phyloP scores from a whole-genome alignment of 306 rosid species.

The Vigna unguiculata region DNA sequence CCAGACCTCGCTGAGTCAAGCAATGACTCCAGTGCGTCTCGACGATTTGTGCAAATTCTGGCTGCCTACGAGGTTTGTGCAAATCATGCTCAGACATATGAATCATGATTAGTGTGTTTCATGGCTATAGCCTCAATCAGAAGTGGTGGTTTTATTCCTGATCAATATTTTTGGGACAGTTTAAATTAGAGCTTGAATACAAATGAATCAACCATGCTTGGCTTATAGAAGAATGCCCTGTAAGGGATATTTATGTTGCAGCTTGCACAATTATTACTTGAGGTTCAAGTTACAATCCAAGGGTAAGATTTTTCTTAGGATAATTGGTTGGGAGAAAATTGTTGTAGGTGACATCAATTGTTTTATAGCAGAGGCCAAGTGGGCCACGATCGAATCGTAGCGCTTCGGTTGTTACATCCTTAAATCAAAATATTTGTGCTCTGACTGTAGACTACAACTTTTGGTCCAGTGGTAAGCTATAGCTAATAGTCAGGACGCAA shows the following conservation, averaged over 20 bases:
- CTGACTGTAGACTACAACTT: too few relatives aligned
- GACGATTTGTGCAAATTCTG: slow-evolving; percentile 83
- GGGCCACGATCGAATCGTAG: too few relatives aligned
- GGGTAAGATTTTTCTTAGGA: too few relatives aligned
- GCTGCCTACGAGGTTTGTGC: slow-evolving; percentile 90
- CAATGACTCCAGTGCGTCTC: slow-evolving; percentile 63
- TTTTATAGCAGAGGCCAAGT: too few relatives aligned
- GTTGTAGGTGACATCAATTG: too few relatives aligned
- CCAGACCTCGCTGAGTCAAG: slow-evolving; percentile 83
- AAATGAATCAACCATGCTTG: slow-evolving; percentile 10
- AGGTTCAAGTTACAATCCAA: too few relatives aligned
- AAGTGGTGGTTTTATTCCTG: neutral
- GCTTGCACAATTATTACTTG: too few relatives aligned
- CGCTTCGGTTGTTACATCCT: too few relatives aligned
- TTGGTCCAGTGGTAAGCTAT: too few relatives aligned
- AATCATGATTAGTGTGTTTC: neutral
- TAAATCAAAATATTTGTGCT: too few relatives aligned
- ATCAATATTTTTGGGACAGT: neutral
- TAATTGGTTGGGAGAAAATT: too few relatives aligned
- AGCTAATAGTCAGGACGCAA: too few relatives aligned
- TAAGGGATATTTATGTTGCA: neutral
- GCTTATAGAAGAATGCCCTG: slow-evolving; percentile 21
- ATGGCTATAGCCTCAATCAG: neutral
- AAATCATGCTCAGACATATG: neutral
- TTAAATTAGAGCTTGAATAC: slow-evolving; percentile 26